A percentile compares a stretch with the other conserved stretches of the same genome.
These are phyloP conservation scores for Gypsophila paniculata DNA, from an alignment of 179 eudicot species.

Conservation along the genomic window DNA sequence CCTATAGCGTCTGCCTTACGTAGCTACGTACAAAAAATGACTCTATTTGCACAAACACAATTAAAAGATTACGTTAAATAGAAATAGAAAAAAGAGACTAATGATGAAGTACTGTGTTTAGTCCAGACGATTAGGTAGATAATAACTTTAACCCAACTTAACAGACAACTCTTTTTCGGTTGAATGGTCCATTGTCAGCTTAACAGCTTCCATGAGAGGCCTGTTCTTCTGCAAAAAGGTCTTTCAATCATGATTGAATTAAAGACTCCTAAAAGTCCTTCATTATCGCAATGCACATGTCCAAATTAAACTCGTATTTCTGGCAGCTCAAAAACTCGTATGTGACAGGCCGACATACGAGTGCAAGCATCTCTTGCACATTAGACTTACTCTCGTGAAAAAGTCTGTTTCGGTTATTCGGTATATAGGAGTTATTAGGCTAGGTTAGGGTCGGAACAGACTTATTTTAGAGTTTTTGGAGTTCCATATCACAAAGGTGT, in stretches of 20 bases:
- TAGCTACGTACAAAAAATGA: slow-evolving; percentile 10
- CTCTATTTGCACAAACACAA: neutral
- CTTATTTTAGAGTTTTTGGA: no score
- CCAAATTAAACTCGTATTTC: neutral
- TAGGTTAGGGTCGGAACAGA: neutral
- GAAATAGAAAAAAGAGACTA: neutral
- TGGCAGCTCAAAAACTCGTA: no score
- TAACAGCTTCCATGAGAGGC: slow-evolving; percentile 21
- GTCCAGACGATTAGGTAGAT: slow-evolving; percentile 24
- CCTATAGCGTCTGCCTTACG: slow-evolving; percentile 16
- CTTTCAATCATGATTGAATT: slow-evolving; percentile 12
- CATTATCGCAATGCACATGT: slow-evolving; percentile 17
- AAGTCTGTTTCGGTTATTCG: neutral
- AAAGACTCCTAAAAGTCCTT: slow-evolving; percentile 24
- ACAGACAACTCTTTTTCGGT: slow-evolving; percentile 21
- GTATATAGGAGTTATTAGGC: neutral
- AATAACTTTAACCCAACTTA: slow-evolving; percentile 10
- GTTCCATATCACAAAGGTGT: no score
- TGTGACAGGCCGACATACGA: no score
- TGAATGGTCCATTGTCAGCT: slow-evolving; percentile 27
- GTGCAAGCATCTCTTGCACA: no score
- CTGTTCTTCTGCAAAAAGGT: slow-evolving; percentile 15
- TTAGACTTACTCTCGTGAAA: neutral
- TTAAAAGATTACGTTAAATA: neutral
- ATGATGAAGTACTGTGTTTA: slow-evolving; percentile 13